A percentile compares a stretch with the other conserved stretches of the same genome.
Evolutionary conservation across 169 alveolate genomes (phyloP).

Genomic region (Cryptosporidium felis): DNA sequence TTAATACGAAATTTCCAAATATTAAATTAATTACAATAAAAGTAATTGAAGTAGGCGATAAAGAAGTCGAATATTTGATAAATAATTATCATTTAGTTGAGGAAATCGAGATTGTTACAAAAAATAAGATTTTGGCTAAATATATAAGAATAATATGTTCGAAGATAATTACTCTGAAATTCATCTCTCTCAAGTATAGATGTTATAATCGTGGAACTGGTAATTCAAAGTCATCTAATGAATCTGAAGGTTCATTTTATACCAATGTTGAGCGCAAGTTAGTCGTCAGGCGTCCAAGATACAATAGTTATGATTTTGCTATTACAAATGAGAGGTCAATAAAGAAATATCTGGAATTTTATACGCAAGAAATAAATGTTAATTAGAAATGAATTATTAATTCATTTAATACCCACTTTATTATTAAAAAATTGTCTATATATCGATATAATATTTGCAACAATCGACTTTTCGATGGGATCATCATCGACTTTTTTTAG

Average conservation of each 20-base stretch:
- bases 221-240: not conserved
- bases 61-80: not conserved
- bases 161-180: not conserved
- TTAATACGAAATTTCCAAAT: not conserved
- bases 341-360: not conserved
- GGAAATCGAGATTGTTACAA: not conserved
- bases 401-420: too few species aligned
- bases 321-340: not conserved
- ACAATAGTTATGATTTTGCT: not conserved
- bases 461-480: conserved; percentile 28
- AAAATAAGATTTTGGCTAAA: not conserved
- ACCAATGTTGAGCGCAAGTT: not conserved
- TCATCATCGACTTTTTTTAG: not conserved
- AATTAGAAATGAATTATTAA: not conserved
- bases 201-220: not conserved
- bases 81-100: not conserved
- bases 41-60: not conserved
- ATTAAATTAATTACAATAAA: not conserved
- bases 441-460: conserved; percentile 2
- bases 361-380: conserved; percentile 14
- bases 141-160: not conserved
- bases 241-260: not conserved
- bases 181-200: not conserved
- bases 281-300: not conserved
- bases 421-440: not conserved